Evolutionary conservation across 2,329 filamentous ascomycete genomes (phyloP).

Genomic region (Neocucurbitaria cava): DNA sequence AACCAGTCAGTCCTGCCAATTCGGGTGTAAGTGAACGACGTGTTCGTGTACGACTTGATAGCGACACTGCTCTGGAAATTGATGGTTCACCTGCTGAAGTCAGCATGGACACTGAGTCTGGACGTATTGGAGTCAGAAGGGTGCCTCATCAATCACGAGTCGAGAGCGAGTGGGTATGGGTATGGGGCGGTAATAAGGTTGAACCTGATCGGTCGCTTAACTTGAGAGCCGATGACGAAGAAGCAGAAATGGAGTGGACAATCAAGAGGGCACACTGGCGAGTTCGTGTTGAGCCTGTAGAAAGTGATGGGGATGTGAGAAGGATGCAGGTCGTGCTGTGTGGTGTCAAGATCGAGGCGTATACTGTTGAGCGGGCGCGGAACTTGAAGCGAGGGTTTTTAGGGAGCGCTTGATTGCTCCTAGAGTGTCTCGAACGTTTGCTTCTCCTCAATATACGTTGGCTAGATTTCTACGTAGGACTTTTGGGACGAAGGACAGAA

Average conservation of each 20-base stretch:
- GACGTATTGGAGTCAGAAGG: constrained; percentile 22
- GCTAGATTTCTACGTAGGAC: too few relatives aligned
- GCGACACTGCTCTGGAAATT: constrained; percentile 33
- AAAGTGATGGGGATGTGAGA: constrained; percentile 53
- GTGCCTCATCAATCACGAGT: background rate
- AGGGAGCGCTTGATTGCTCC: constrained; percentile 10
- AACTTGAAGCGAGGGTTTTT: constrained; percentile 74
- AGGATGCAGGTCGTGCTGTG: constrained; percentile 74
- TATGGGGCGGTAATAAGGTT: constrained; percentile 15
- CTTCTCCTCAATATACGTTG: too few relatives aligned
- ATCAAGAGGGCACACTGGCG: constrained; percentile 50
- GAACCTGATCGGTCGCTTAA: constrained; percentile 13
- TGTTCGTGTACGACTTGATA: constrained; percentile 55
- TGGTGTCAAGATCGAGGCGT: constrained; percentile 78
- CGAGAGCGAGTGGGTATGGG: constrained; percentile 31
- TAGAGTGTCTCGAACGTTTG: background rate
- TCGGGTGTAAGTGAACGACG: constrained; percentile 73
- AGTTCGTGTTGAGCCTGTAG: constrained; percentile 63
- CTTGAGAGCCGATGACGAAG: constrained; percentile 17
- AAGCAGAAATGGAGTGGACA: constrained; percentile 41
- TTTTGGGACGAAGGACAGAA: too few relatives aligned
- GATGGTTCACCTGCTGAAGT: constrained; percentile 31
- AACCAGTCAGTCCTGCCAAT: constrained; percentile 71
- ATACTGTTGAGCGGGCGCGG: constrained; percentile 68
- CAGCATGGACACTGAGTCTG: constrained; percentile 16